Base-by-base conservation (phyloP, 2,329 filamentous ascomycete species). In the Chrysoporthe austroafricana region DNA sequence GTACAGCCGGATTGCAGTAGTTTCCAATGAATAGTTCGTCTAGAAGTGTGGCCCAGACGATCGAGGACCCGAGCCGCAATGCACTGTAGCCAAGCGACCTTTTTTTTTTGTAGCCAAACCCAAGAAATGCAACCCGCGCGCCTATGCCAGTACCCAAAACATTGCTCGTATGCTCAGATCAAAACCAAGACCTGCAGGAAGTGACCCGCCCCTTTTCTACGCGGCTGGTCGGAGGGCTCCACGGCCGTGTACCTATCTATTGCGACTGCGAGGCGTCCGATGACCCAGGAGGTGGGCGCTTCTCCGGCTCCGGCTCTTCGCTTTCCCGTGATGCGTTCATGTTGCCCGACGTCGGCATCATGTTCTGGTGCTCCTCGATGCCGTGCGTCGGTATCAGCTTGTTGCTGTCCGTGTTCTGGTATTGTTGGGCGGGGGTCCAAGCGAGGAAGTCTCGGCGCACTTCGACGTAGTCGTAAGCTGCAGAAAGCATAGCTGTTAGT, bases 371-470 rank as follows among this genome's bases (percentile, higher is more conserved):
- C 76, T 90, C 86, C 69, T 84, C 83, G 72, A 93, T 92, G 69
- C 91, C 91, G 77, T 94, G 90, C 75, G 91, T 88, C 18, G 91
- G 90, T 64, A 90, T 81, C 66, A 85, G 78, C 43, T 84, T 80
- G 74, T 86, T 83, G 69, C 88, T 87, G 70, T 85, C 81, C 67
- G 84, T 79, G 62, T 85, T 83, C 36, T 88, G 90, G 72, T 91
- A 88, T 70, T 82, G 84, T 75, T 90, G 90, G 44, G 90, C 88
- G 0, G 92, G 92, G 42, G 91, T 94, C 92, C 92, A 96, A 68
- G 92, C 92, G 50, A 96, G 87, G 84, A 94, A 96, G 80, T 96
- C 92, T 75, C 92, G 89, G 76, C 92, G 90, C 68, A 95, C 75
- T 85, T 96, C 92, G 72, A 96, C 92, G 78, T 95, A 96, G 78